These are phyloP conservation scores for Zygoascus biomembranicola DNA, from an alignment of 805 yeast genomes.

Conservation along the genomic window DNA sequence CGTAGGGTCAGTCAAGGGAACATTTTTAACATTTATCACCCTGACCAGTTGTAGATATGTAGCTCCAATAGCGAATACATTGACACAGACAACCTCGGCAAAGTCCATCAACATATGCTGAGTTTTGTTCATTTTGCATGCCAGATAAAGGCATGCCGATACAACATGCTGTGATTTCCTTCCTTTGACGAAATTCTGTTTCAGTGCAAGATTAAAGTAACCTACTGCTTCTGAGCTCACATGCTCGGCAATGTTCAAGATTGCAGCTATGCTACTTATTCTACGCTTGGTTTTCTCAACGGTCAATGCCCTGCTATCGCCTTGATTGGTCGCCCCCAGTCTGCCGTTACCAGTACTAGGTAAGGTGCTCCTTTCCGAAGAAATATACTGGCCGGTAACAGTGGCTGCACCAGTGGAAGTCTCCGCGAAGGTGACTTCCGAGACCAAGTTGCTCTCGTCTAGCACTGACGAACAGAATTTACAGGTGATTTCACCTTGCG, in stretches of 20 bases:
- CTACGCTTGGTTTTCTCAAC: constrained; percentile 73
- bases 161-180: constrained; percentile 90
- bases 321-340: constrained; percentile 13
- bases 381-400: constrained; percentile 90
- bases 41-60: constrained; percentile 92
- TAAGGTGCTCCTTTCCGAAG: constrained; percentile 69
- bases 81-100: constrained; percentile 78
- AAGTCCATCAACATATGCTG: constrained; percentile 96
- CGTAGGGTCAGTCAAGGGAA: constrained; percentile 92
- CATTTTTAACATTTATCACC: constrained; percentile 59
- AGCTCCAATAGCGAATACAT: constrained; percentile 92
- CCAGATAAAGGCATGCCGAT: constrained; percentile 89
- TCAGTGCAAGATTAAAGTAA: constrained; percentile 82
- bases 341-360: constrained; percentile 42
- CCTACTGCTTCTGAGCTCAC: constrained; percentile 80
- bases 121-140: constrained; percentile 85
- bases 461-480: constrained; percentile 75
- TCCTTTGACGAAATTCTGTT: constrained; percentile 93
- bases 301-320: constrained; percentile 84
- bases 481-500: constrained; percentile 38
- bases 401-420: constrained; percentile 89
- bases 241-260: constrained; percentile 72
- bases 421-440: constrained; percentile 93
- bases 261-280: constrained; percentile 70
- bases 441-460: constrained; percentile 89